phyloP scores from a whole-genome alignment of 495 filamentous ascomycete genomes.

The Penicillium samsonianum region DNA sequence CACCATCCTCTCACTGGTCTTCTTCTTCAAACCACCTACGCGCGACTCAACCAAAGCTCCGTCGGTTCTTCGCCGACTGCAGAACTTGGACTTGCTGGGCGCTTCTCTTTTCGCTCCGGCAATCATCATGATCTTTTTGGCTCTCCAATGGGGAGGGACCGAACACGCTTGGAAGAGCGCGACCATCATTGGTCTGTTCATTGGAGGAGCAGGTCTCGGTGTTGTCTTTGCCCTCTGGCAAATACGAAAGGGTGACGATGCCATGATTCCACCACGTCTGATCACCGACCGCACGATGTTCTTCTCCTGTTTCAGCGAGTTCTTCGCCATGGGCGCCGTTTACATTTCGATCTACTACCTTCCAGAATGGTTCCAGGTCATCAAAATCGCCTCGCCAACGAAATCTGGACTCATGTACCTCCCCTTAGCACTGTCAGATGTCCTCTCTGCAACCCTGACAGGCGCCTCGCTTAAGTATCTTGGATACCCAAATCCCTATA shows the following conservation, averaged over 20 bases:
- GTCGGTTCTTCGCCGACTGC: neutral
- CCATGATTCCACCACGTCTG: conserved; percentile 41
- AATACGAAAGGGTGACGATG: conserved; percentile 42
- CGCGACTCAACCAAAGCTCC: neutral
- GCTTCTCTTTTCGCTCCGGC: conserved; percentile 41
- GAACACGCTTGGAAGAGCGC: conserved; percentile 19
- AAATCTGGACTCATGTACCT: conserved; percentile 30
- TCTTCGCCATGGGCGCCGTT: conserved; percentile 24
- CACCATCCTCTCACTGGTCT: conserved; percentile 48
- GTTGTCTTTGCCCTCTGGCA: conserved; percentile 45
- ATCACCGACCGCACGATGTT: conserved; percentile 15
- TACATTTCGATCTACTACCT: conserved; percentile 34
- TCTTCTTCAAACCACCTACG: conserved; percentile 43
- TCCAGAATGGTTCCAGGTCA: conserved; percentile 42
- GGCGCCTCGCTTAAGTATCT: too few relatives aligned
- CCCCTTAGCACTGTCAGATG: conserved; percentile 16
- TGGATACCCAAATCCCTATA: too few relatives aligned
- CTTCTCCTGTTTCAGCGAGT: conserved; percentile 15
- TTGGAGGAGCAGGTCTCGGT: conserved; percentile 17
- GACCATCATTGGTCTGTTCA: conserved; percentile 24
- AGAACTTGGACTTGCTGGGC: conserved; percentile 46
- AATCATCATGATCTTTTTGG: conserved; percentile 35
- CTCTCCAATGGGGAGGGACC: conserved; percentile 28
- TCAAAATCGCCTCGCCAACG: conserved; percentile 29
- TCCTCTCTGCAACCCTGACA: neutral